Conservation (phyloP, 192 early-diverging fungal species). For the Haplosporangium gracile region DNA sequence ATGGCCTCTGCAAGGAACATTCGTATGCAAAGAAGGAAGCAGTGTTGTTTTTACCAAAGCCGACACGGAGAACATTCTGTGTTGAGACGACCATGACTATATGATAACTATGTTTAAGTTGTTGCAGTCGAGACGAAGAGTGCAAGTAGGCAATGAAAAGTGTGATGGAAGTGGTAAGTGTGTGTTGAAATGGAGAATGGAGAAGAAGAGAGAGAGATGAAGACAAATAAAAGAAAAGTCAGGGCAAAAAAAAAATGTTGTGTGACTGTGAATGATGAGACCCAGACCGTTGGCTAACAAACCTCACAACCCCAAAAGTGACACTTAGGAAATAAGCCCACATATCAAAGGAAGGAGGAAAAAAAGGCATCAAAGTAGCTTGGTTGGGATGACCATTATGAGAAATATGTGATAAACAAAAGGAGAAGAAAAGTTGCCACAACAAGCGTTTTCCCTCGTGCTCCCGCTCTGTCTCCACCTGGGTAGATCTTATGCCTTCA, state of each 20-base stretch:
- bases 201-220: not conserved
- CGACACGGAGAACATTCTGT: conserved; percentile 43
- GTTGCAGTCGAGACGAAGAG: not conserved
- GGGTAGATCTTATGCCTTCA: too few species aligned
- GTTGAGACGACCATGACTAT: conserved; percentile 38
- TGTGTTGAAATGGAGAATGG: not conserved
- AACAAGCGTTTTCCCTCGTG: too few species aligned
- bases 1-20: not conserved
- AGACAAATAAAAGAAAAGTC: not conserved
- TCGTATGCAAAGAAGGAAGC: too few species aligned
- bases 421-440: too few species aligned
- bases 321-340: not conserved
- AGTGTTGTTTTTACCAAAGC: conserved; percentile 30
- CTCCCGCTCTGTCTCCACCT: too few species aligned
- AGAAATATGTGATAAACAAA: too few species aligned
- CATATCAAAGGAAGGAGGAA: too few species aligned
- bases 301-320: not conserved
- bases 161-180: not conserved
- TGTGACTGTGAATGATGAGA: not conserved
- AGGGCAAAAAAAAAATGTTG: not conserved
- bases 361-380: too few species aligned
- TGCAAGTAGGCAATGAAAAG: not conserved
- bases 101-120: not conserved
- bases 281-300: not conserved
- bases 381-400: too few species aligned